phyloP scores from a whole-genome alignment of 208 protist genomes.

The Phytomonas sp. region DNA sequence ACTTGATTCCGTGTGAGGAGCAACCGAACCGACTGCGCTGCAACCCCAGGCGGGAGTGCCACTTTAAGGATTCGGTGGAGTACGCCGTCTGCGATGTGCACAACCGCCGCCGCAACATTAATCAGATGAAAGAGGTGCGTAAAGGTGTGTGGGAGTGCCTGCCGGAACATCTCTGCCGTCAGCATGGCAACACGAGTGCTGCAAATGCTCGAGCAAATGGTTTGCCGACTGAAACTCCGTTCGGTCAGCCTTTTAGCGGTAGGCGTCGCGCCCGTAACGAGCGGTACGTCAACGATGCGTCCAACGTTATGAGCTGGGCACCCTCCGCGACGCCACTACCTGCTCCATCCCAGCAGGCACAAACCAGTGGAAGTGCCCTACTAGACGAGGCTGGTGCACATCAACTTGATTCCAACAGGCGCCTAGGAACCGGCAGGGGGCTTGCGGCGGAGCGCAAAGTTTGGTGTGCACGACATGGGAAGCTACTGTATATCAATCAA shows the following conservation, averaged over 20 bases:
- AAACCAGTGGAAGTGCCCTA: not conserved
- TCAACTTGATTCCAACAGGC: not conserved
- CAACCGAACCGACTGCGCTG: constrained; percentile 56
- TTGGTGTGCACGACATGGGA: constrained; percentile 80
- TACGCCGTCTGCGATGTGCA: constrained; percentile 54
- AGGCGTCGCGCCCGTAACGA: not conserved
- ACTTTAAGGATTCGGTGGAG: constrained; percentile 12
- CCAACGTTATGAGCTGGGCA: constrained; percentile 17
- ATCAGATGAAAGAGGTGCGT: constrained; percentile 68
- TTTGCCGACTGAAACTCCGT: not conserved
- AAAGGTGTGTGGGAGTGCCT: constrained; percentile 65
- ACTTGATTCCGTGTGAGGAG: constrained; percentile 56
- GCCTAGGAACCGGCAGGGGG: not conserved
- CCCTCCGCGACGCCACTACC: constrained; percentile 11
- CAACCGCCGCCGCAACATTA: constrained; percentile 40
- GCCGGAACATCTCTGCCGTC: constrained; percentile 36
- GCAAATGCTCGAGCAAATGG: not conserved
- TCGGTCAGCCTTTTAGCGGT: constrained; percentile 1
- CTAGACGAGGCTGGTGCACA: not conserved
- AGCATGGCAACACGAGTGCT: not conserved
- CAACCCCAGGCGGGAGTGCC: constrained; percentile 35
- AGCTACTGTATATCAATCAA: constrained; percentile 38
- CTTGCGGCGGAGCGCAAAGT: constrained; percentile 34
- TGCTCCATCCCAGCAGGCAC: not conserved
- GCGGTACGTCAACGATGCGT: constrained; percentile 9